phyloP scores from a whole-genome alignment of 176 grass and related monocot genomes.

The Rhynchospora breviuscula region DNA sequence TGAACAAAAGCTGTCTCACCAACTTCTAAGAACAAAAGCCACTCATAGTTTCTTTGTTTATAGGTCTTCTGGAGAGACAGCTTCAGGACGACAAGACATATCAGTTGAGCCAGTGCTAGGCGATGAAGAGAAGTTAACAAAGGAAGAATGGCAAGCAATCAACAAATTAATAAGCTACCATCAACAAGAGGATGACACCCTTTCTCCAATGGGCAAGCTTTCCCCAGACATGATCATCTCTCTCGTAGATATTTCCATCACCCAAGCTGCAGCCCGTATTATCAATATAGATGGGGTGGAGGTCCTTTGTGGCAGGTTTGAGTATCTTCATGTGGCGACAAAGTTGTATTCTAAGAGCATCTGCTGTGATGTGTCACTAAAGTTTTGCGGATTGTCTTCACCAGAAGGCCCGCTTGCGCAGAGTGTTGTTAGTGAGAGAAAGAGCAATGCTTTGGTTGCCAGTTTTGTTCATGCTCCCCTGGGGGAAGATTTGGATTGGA shows the following conservation, averaged over 20 bases:
- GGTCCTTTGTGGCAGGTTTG: slow-evolving; percentile 91
- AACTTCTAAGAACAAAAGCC: background rate
- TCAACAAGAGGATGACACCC: slow-evolving; percentile 57
- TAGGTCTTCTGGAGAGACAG: slow-evolving; percentile 37
- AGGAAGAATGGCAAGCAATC: slow-evolving; percentile 96
- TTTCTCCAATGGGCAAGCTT: slow-evolving; percentile 46
- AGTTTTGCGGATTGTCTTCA: slow-evolving; percentile 85
- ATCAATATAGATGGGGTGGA: slow-evolving; percentile 64
- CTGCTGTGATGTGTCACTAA: slow-evolving; percentile 69
- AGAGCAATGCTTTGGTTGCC: slow-evolving; percentile 79
- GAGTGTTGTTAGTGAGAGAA: slow-evolving; percentile 72
- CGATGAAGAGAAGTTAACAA: slow-evolving; percentile 74
- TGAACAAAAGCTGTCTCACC: background rate
- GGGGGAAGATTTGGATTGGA: slow-evolving; percentile 78
- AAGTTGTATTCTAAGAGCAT: slow-evolving; percentile 77
- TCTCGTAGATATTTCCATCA: slow-evolving; percentile 81
- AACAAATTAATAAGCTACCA: slow-evolving; percentile 93
- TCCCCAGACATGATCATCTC: slow-evolving; percentile 49
- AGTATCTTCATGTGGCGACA: slow-evolving; percentile 73
- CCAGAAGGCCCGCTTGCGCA: slow-evolving; percentile 93
- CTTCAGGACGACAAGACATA: slow-evolving; percentile 34
- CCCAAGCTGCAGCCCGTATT: slow-evolving; percentile 79
- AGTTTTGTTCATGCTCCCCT: slow-evolving; percentile 77
- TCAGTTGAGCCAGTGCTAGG: slow-evolving; percentile 38
- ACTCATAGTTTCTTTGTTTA: background rate